Percentiles rank a stretch among this genome's conserved stretches.
Evolutionary conservation across 208 protist species (phyloP).

Genomic region (Acanthamoeba divionensis): DNA sequence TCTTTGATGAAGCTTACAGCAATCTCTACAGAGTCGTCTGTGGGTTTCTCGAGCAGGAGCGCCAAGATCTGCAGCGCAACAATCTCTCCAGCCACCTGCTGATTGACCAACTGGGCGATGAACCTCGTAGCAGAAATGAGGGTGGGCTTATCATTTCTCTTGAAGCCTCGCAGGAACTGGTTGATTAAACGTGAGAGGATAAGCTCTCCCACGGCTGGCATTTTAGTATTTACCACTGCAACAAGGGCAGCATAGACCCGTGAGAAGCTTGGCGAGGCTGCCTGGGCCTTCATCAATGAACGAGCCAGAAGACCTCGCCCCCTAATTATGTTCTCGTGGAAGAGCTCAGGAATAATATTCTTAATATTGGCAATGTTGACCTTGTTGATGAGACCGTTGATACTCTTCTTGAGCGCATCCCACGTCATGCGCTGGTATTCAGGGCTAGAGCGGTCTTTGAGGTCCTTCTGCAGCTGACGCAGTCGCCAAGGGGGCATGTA

Average conservation of each 20-base stretch:
- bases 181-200: conserved; percentile 90
- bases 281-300: conserved; percentile 91
- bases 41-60: conserved; percentile 90
- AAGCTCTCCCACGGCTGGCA: conserved; percentile 94
- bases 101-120: conserved; percentile 92
- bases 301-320: conserved; percentile 93
- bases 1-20: conserved; percentile 86
- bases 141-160: conserved; percentile 81
- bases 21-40: conserved; percentile 92
- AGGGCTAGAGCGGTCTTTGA: conserved; percentile 76
- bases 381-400: conserved; percentile 97
- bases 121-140: conserved; percentile 78
- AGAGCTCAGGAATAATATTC: conserved; percentile 91
- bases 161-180: conserved; percentile 84
- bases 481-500: conserved; percentile 88
- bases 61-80: conserved; percentile 84
- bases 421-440: conserved; percentile 87
- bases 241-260: conserved; percentile 93
- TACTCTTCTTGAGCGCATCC: conserved; percentile 94
- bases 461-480: conserved; percentile 67
- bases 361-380: conserved; percentile 91
- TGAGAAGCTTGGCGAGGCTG: conserved; percentile 92
- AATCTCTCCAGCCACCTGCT: conserved; percentile 87
- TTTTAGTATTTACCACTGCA: conserved; percentile 95
- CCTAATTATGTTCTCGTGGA: conserved; percentile 96